Evolutionary conservation across 2,329 filamentous ascomycete genomes (phyloP).

Genomic region (Colletotrichum sp.): DNA sequence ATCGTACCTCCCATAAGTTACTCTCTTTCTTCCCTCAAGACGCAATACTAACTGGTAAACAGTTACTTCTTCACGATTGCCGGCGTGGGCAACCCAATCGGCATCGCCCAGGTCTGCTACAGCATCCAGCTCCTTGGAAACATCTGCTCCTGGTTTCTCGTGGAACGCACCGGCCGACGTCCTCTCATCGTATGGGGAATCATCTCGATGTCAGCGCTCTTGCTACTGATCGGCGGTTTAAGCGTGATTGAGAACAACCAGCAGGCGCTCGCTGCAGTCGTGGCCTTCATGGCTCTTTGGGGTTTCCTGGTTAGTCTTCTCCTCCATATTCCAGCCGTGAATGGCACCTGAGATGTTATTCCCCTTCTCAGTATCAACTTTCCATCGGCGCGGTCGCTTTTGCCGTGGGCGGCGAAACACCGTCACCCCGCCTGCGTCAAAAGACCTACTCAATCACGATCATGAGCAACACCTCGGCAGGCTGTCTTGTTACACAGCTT

Average conservation of each 20-base stretch:
- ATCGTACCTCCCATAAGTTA: slow-evolving; percentile 26
- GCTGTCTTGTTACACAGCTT: slow-evolving; percentile 1
- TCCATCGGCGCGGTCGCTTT: background rate
- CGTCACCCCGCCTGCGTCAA: slow-evolving; percentile 3
- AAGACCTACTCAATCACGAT: slow-evolving; percentile 11
- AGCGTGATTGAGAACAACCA: slow-evolving; percentile 22
- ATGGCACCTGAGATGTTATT: slow-evolving; percentile 50
- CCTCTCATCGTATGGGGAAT: slow-evolving; percentile 40
- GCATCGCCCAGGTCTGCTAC: slow-evolving; percentile 43
- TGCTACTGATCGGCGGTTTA: slow-evolving; percentile 35
- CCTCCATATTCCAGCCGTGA: slow-evolving; percentile 62
- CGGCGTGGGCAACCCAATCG: slow-evolving; percentile 40
- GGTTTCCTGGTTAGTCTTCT: slow-evolving; percentile 1
- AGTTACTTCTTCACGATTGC: slow-evolving; percentile 42
- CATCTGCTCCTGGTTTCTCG: slow-evolving; percentile 40
- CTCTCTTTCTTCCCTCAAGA: background rate
- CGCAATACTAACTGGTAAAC: slow-evolving; percentile 38
- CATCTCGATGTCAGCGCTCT: background rate
- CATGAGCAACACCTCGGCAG: slow-evolving; percentile 3
- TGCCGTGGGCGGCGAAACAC: slow-evolving; percentile 6
- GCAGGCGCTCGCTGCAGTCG: background rate
- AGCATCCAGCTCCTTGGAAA: slow-evolving; percentile 45
- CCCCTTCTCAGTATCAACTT: background rate
- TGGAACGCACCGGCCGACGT: slow-evolving; percentile 39
- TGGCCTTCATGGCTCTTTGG: slow-evolving; percentile 7